Conservation (phyloP, 2,329 filamentous ascomycete species). For the Hypoxylon rubiginosum region DNA sequence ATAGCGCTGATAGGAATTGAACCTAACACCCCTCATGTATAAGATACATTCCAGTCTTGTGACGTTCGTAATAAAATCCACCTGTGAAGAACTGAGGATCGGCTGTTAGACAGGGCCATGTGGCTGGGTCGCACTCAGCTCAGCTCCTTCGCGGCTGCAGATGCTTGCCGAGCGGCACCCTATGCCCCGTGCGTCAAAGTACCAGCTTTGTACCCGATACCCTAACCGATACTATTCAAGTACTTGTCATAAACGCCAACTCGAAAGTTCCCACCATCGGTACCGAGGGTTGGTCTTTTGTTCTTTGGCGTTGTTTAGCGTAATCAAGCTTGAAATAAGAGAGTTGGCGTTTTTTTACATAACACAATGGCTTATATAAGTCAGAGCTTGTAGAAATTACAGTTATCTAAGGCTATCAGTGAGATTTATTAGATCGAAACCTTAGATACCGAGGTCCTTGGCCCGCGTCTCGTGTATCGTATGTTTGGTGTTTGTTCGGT, state of each 20-base stretch:
- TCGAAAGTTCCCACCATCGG: slow-evolving; percentile 14
- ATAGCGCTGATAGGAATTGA: no score
- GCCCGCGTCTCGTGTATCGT: not conserved
- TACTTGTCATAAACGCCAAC: slow-evolving; percentile 6
- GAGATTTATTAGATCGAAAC: not conserved
- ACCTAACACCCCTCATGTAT: no score
- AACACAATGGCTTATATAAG: not conserved
- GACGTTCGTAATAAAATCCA: slow-evolving; percentile 38
- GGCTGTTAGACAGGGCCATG: slow-evolving; percentile 44
- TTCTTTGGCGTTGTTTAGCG: not conserved
- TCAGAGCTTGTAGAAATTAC: no score
- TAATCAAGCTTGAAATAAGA: not conserved
- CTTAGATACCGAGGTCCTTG: not conserved
- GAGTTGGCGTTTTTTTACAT: not conserved
- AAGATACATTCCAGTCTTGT: no score
- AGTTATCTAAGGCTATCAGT: not conserved
- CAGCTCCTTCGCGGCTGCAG: slow-evolving; percentile 41
- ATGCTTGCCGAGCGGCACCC: slow-evolving; percentile 38
- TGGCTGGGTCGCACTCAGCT: slow-evolving; percentile 42
- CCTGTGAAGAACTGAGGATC: slow-evolving; percentile 38
- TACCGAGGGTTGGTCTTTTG: slow-evolving; percentile 9
- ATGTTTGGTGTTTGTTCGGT: not conserved
- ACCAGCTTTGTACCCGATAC: slow-evolving; percentile 27
- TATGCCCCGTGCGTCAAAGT: slow-evolving; percentile 32
- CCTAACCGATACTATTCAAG: not conserved